Base-by-base conservation (phyloP, 257 asterid species). In the Solanum sejunctum region DNA sequence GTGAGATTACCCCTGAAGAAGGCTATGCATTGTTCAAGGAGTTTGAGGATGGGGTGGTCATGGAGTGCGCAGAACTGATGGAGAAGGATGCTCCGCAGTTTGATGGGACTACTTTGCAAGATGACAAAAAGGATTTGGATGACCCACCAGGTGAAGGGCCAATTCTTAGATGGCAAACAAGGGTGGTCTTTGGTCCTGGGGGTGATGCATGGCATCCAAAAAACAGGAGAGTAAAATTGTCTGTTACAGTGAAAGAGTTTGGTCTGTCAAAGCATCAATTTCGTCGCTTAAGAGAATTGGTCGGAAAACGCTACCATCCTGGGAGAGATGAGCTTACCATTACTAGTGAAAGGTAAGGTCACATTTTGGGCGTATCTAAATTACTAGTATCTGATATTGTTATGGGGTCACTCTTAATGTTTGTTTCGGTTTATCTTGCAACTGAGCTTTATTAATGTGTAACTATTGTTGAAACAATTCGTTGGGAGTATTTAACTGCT, bases 161-260 rank as follows among this genome's bases (percentile, higher is more conserved):
- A 3, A 84, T 93, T 18, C 99, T 96, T 66, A 92, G 98, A 92
- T 96, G 99, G 99, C 85, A 84, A 89, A 91, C 98, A 23, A 90
- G 97, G 39, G 94, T 90, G 86, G 98, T 96, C 83, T 86, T 95
- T 80, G 83, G 91, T 85, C 99, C 98, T 20, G 99, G 99, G 39
- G 95, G 95, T 86, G 98, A 96, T 88, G 89, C 97, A 83, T 96
- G 98, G 99, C 99, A 96, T 85, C 98, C 98, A 1, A 95, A 95
- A 87, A 93, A 95, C 70, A 88, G 98, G 73, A 92, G 91, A 92
- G 99, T 92, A 47, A 93, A 93, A 89, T 56, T 95, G 89, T 86
- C 95, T 85, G 95, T 92, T 72, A 92, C 97, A 12, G 99, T 96
- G 66, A 93, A 93, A 89, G 98, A 93, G 91, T 91, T 93, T 58